Base-by-base conservation (phyloP, 140 eudicot genomes). In the Stevia rebaudiana region DNA sequence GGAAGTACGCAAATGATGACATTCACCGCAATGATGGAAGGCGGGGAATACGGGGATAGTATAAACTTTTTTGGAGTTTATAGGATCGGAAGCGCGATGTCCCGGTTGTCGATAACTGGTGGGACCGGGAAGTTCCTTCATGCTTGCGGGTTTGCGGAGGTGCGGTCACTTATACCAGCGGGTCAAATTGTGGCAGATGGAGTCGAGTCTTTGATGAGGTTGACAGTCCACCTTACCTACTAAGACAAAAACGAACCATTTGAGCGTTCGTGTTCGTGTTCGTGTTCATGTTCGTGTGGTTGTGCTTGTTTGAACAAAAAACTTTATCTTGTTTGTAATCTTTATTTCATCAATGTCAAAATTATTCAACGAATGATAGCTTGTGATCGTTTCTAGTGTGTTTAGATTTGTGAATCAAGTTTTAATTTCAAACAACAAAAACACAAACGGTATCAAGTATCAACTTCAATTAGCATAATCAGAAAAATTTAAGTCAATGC, bases 131-230 rank as follows among this genome's bases (percentile, higher is more conserved):
- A 88, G 84, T 92, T 85, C 28, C 68, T 82, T 70, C 82, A 88
- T n/a, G 96, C 96, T 8, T 88, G 96, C 31, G 98, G 98, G 40
- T 92, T 92, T 48, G 98, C 96, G 1, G 98, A 92, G 88, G 37
- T 92, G 64, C 82, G 98, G 25, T 79, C 98, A 10, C 88, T 92
- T 22, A 82, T 92, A 53, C 98, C 98, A 0, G 78, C 95, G 3
- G 98, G 96, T 42, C 98, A 92, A 78, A 81, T 76, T 31, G 86
- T 88, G 12, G 67, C 77, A 0, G 98, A 92, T 74, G 98, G 96
- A 0, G 87, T 81, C 1, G 89, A 92, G 87, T 77, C 95, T 5
- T 70, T 92, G 86, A 68, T 92, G 55, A 88, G 98, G 89, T 74
- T 92, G 16, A 68, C 84, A 13, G 79, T 92, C 4, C 95, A 88